Percentiles rank a stretch among this genome's conserved stretches.
Conservation (phyloP, 1,284 basidiomycete genomes). For the Ganoderma lucidum region DNA sequence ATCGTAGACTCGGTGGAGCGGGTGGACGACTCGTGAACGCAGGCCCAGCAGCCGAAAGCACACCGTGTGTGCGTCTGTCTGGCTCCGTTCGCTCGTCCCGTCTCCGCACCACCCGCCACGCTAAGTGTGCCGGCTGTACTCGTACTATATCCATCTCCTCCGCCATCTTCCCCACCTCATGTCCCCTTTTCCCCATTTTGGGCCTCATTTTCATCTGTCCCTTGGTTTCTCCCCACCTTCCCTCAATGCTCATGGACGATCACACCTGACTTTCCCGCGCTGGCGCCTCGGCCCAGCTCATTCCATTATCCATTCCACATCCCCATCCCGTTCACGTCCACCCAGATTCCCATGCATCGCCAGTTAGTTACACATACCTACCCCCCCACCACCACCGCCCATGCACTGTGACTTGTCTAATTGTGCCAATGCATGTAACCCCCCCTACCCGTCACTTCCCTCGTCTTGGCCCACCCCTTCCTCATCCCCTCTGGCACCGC, state of each 20-base stretch:
- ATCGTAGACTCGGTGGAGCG: slow-evolving; percentile 93
- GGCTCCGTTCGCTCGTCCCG: not conserved
- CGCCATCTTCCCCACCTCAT: slow-evolving; percentile 10
- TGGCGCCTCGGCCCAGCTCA: not conserved
- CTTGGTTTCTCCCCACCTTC: slow-evolving; percentile 13
- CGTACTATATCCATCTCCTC: slow-evolving; percentile 21
- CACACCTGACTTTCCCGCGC: slow-evolving; percentile 17
- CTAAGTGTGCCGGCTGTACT: slow-evolving; percentile 10
- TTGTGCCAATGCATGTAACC: slow-evolving; percentile 37
- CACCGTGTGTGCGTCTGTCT: slow-evolving; percentile 10
- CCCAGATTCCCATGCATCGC: slow-evolving; percentile 2
- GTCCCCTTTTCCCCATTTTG: not conserved
- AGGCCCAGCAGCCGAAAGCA: not conserved
- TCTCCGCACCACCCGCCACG: slow-evolving; percentile 2
- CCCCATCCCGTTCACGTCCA: slow-evolving; percentile 17
- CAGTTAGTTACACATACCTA: slow-evolving; percentile 34
- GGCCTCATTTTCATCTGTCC: not conserved
- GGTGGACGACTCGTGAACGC: slow-evolving; percentile 62
- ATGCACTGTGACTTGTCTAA: slow-evolving; percentile 30
- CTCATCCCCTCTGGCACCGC: slow-evolving; percentile 27
- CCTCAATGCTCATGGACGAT: slow-evolving; percentile 19
- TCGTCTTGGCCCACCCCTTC: slow-evolving; percentile 25
- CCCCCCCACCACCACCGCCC: slow-evolving; percentile 14
- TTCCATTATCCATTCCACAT: not conserved
- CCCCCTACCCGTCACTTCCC: slow-evolving; percentile 8